Percentiles rank a stretch among this genome's conserved stretches.
Evolutionary conservation across 169 alveolate species (phyloP).

Genomic region (Cryptosporidium meleagridis): DNA sequence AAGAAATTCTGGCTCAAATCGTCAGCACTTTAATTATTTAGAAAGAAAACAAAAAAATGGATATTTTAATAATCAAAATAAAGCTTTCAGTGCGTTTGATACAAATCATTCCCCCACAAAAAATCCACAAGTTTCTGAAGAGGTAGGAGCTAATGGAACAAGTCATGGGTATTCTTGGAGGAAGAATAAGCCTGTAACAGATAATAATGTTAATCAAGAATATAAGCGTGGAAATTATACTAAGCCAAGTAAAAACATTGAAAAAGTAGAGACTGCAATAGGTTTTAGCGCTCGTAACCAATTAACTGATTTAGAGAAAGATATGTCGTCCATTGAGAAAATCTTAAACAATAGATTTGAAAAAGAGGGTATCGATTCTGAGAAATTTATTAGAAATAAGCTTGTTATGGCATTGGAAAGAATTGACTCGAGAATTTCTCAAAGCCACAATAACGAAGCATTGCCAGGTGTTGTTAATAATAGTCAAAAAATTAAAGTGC

Average conservation of each 20-base stretch:
- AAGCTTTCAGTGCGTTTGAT: neutral
- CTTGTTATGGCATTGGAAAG: slow-evolving; percentile 28
- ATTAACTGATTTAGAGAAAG: slow-evolving; percentile 5
- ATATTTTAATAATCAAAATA: neutral
- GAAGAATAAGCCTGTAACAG: neutral
- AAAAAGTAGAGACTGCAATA: neutral
- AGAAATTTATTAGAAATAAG: slow-evolving; percentile 19
- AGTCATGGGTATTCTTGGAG: neutral
- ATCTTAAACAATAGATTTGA: slow-evolving; percentile 9
- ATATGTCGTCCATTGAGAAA: slow-evolving; percentile 28
- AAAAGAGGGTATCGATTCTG: slow-evolving; percentile 13
- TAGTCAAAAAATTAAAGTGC: neutral
- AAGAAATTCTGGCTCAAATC: neutral
- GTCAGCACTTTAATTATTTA: neutral
- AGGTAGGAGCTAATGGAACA: neutral
- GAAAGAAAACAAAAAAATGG: neutral
- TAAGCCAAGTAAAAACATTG: neutral
- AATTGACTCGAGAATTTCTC: neutral
- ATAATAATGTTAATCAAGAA: neutral
- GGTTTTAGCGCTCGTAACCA: neutral
- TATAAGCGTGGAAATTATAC: neutral
- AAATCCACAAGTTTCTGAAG: neutral
- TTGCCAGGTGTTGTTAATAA: neutral
- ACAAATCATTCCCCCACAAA: neutral
- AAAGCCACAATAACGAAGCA: neutral